phyloP scores from a whole-genome alignment of 805 yeast genomes.

The Starmerella etchellsii region DNA sequence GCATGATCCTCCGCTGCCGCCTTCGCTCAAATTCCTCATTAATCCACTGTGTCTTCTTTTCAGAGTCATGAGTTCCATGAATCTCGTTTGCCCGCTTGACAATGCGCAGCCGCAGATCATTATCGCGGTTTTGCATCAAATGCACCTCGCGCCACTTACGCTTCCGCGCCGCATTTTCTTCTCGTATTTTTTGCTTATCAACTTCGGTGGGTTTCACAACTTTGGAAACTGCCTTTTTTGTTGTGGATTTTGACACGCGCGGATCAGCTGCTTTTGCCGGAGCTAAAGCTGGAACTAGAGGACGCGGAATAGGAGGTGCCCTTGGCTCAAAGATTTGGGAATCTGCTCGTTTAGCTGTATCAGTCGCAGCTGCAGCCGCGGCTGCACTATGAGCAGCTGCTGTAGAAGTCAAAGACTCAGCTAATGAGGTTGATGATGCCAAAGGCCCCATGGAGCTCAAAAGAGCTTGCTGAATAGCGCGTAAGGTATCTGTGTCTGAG shows the following conservation, averaged over 20 bases:
- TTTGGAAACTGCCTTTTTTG: slow-evolving; percentile 2
- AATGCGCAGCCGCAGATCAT: slow-evolving; percentile 70
- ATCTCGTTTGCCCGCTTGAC: slow-evolving; percentile 53
- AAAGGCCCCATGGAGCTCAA: slow-evolving; percentile 16
- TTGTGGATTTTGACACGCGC: neutral
- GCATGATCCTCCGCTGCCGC: slow-evolving; percentile 43
- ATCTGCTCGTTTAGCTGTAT: too few species aligned
- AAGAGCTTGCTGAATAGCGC: slow-evolving; percentile 23
- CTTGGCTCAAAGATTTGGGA: too few species aligned
- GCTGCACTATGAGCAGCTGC: neutral
- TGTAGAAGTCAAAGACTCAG: slow-evolving; percentile 7
- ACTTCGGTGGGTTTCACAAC: slow-evolving; percentile 21
- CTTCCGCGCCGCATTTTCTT: slow-evolving; percentile 65
- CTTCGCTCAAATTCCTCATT: slow-evolving; percentile 58
- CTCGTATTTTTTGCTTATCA: slow-evolving; percentile 43
- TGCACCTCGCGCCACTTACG: slow-evolving; percentile 76
- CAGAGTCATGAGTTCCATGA: slow-evolving; percentile 51
- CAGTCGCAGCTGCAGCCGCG: too few species aligned
- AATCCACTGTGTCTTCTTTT: slow-evolving; percentile 52
- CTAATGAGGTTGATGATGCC: slow-evolving; percentile 11
- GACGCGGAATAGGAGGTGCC: neutral
- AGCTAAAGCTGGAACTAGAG: neutral
- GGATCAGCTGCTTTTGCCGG: neutral
- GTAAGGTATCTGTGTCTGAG: slow-evolving; percentile 21
- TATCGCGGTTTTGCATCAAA: slow-evolving; percentile 69